A percentile compares a stretch with the other conserved stretches of the same genome.
Conservation (phyloP, 2,329 filamentous ascomycete genomes). For the Penicillium hesseltinei region DNA sequence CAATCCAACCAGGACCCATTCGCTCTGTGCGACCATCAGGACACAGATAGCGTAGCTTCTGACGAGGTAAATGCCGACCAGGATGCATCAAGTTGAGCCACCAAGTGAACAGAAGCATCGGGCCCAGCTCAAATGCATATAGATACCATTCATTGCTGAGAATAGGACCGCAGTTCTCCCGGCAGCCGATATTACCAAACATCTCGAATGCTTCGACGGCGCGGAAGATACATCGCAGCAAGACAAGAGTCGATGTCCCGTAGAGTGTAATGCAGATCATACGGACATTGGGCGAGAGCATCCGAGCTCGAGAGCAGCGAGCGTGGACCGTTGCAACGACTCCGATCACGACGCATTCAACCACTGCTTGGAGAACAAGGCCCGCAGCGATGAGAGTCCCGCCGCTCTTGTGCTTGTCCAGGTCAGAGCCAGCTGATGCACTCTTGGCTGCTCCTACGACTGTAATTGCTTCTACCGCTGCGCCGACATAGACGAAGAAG, state of each 20-base stretch:
- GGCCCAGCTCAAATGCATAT: slow-evolving; percentile 38
- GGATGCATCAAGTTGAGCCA: slow-evolving; percentile 41
- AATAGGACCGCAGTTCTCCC: slow-evolving; percentile 26
- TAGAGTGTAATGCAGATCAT: slow-evolving; percentile 37
- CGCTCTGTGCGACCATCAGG: slow-evolving; percentile 31
- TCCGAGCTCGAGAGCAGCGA: slow-evolving; percentile 26
- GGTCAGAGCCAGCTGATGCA: slow-evolving; percentile 21
- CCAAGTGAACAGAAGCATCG: slow-evolving; percentile 36
- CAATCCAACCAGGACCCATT: slow-evolving; percentile 34
- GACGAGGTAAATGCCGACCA: slow-evolving; percentile 31
- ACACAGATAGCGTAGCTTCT: slow-evolving; percentile 31
- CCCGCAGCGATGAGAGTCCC: slow-evolving; percentile 28
- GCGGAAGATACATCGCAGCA: slow-evolving; percentile 39
- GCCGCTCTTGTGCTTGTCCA: slow-evolving; percentile 22
- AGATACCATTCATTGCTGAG: slow-evolving; percentile 39
- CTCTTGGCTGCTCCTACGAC: slow-evolving; percentile 30
- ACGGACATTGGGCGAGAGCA: slow-evolving; percentile 30
- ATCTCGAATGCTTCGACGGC: slow-evolving; percentile 34
- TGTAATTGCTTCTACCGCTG: slow-evolving; percentile 34
- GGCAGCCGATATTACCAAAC: slow-evolving; percentile 21
- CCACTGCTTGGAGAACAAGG: slow-evolving; percentile 32
- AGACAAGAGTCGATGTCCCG: slow-evolving; percentile 34
- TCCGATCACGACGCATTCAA: slow-evolving; percentile 31
- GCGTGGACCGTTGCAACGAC: slow-evolving; percentile 24
- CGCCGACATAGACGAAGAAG: slow-evolving; percentile 39